phyloP scores from a whole-genome alignment of 768 basidiomycete genomes.

The Suillus variegatus region DNA sequence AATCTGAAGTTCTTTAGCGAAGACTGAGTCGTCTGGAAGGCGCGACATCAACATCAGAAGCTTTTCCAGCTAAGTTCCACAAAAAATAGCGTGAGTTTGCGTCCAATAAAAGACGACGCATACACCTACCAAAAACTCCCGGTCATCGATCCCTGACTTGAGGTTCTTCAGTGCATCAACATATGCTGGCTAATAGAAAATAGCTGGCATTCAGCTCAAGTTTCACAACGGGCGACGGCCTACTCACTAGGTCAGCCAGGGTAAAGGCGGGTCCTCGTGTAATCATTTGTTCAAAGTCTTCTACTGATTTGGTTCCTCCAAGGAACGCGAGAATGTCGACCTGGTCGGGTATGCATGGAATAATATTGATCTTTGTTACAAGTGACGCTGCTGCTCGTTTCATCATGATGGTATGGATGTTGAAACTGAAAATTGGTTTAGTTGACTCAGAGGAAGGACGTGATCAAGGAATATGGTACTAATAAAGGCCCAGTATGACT shows the following conservation, averaged over 20 bases:
- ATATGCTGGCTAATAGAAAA: constrained; percentile 44
- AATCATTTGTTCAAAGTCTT: constrained; percentile 30
- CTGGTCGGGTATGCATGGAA: not conserved
- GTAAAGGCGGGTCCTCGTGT: constrained; percentile 27
- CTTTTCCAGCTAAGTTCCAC: constrained; percentile 59
- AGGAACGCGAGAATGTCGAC: not conserved
- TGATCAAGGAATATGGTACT: not conserved
- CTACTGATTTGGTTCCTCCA: constrained; percentile 17
- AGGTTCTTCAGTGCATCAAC: constrained; percentile 47
- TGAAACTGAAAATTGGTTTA: not conserved
- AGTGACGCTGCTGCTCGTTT: not conserved
- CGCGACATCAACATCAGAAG: constrained; percentile 61
- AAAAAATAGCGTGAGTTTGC: constrained; percentile 11
- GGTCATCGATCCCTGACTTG: constrained; percentile 53
- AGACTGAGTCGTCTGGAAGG: constrained; percentile 32
- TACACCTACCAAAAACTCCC: constrained; percentile 54
- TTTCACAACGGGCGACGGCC: not conserved
- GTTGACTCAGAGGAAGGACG: not conserved
- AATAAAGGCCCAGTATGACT: not conserved
- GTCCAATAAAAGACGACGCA: not conserved
- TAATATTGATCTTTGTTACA: not conserved
- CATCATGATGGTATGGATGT: not conserved
- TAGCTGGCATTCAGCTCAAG: not conserved
- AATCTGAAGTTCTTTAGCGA: constrained; percentile 45
- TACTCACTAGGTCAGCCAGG: constrained; percentile 30